Percentiles rank a stretch among this genome's conserved stretches.
Evolutionary conservation across 2,329 filamentous ascomycete species (phyloP).

Genomic region (Aschersonia sp.): DNA sequence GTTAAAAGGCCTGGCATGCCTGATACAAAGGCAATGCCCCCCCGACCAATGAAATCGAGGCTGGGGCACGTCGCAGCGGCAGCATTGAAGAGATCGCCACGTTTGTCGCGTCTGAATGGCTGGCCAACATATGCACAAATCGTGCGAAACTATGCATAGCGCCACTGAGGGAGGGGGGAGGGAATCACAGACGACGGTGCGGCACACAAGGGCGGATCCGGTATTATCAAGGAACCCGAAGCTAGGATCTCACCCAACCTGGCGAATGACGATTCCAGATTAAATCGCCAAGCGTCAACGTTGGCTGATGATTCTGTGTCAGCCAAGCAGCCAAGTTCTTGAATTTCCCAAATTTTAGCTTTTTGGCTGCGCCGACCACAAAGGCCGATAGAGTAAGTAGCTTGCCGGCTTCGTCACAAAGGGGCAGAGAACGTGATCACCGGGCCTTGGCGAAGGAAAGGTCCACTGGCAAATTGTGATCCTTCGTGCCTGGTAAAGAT

Average conservation of each 20-base stretch:
- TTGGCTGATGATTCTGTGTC: not conserved
- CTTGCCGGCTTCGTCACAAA: too few relatives aligned
- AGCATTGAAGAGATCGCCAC: slow-evolving; percentile 11
- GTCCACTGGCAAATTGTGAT: too few relatives aligned
- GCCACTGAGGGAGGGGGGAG: not conserved
- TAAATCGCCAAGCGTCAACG: not conserved
- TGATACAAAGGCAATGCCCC: not conserved
- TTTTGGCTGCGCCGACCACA: too few relatives aligned
- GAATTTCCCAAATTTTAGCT: not conserved
- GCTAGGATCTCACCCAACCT: not conserved
- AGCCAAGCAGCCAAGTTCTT: not conserved
- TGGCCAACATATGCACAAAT: slow-evolving; percentile 6
- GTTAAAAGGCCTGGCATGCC: slow-evolving; percentile 1
- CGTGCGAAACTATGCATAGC: not conserved
- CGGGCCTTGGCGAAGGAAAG: too few relatives aligned
- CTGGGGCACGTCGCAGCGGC: slow-evolving; percentile 8
- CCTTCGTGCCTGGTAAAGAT: too few relatives aligned
- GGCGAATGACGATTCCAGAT: not conserved
- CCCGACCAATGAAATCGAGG: slow-evolving; percentile 6
- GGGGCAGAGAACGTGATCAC: too few relatives aligned
- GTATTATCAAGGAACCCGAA: not conserved
- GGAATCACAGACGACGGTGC: not conserved
- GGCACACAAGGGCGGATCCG: not conserved
- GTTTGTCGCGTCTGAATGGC: slow-evolving; percentile 7
- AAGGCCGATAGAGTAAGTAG: too few relatives aligned